Evolutionary conservation across 495 filamentous ascomycete species (phyloP).

Genomic region (Xylaria longipes): DNA sequence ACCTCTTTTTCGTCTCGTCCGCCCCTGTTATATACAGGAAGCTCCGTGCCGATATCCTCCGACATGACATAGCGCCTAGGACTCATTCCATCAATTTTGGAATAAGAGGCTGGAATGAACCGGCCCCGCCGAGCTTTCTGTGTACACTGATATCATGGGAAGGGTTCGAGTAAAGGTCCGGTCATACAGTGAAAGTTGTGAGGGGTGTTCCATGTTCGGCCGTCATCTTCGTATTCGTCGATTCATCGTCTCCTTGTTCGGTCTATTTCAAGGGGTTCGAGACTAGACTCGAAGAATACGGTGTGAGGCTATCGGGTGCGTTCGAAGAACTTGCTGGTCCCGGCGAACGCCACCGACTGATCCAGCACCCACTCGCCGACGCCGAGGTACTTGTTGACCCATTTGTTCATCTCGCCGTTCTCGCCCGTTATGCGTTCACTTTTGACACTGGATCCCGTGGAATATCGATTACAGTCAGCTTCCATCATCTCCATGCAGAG

Average conservation of each 20-base stretch:
- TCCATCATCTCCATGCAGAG: background rate
- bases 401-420: slow-evolving; percentile 83
- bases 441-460: slow-evolving; percentile 78
- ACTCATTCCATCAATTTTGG: background rate
- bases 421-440: slow-evolving; percentile 81
- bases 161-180: background rate
- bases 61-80: background rate
- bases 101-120: background rate
- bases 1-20: background rate
- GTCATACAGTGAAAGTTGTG: background rate
- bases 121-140: background rate
- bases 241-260: slow-evolving; percentile 2
- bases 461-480: slow-evolving; percentile 34
- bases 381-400: slow-evolving; percentile 93
- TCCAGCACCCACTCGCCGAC: slow-evolving; percentile 99
- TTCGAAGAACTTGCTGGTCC: slow-evolving; percentile 88
- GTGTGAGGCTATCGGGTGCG: slow-evolving; percentile 65
- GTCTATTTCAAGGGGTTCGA: background rate
- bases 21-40: background rate
- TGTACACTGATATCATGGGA: slow-evolving; percentile 14
- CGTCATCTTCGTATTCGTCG: slow-evolving; percentile 18
- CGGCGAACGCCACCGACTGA: slow-evolving; percentile 88
- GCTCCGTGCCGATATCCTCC: slow-evolving; percentile 12
- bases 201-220: background rate
- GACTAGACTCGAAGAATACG: background rate